A percentile compares a stretch with the other conserved stretches of the same genome.
Conservation (phyloP, 2,329 filamentous ascomycete species). For the Fusarium nelsonii region DNA sequence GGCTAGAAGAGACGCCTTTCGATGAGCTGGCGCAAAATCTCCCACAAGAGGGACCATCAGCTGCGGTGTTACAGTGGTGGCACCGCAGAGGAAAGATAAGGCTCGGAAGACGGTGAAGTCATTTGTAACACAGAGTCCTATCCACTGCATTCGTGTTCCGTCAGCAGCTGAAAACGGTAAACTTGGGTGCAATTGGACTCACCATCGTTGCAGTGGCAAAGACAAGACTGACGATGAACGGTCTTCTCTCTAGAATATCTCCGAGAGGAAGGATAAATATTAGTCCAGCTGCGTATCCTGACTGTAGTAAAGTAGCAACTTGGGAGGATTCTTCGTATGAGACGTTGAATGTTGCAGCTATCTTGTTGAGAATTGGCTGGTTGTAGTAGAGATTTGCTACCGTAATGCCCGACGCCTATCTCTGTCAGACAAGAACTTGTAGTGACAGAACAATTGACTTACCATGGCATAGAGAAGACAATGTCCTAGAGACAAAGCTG, state of each 20-base stretch:
- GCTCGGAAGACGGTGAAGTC: conserved; percentile 74
- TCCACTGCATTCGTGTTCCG: conserved; percentile 60
- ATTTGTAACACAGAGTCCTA: conserved; percentile 77
- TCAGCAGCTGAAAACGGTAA: background rate
- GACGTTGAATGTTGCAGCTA: conserved; percentile 78
- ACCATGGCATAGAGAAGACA: conserved; percentile 79
- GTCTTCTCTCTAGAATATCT: conserved; percentile 74
- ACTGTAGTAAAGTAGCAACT: conserved; percentile 82
- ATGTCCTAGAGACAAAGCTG: conserved; percentile 74
- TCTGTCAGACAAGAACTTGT: background rate
- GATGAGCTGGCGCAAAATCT: conserved; percentile 77
- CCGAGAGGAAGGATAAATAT: conserved; percentile 82
- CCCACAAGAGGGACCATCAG: conserved; percentile 85
- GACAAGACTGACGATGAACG: conserved; percentile 76
- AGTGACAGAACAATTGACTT: conserved; percentile 23
- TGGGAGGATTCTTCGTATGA: conserved; percentile 74
- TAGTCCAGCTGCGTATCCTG: conserved; percentile 80
- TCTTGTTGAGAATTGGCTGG: conserved; percentile 81
- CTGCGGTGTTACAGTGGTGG: conserved; percentile 84
- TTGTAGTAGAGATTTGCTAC: conserved; percentile 87
- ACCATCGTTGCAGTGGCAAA: conserved; percentile 77
- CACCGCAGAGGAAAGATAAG: conserved; percentile 78
- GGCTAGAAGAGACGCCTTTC: conserved; percentile 76
- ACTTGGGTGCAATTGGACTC: conserved; percentile 40
- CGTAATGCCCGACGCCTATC: conserved; percentile 70